Conservation (phyloP, 2,329 filamentous ascomycete species). For the Westerdykella ornata region DNA sequence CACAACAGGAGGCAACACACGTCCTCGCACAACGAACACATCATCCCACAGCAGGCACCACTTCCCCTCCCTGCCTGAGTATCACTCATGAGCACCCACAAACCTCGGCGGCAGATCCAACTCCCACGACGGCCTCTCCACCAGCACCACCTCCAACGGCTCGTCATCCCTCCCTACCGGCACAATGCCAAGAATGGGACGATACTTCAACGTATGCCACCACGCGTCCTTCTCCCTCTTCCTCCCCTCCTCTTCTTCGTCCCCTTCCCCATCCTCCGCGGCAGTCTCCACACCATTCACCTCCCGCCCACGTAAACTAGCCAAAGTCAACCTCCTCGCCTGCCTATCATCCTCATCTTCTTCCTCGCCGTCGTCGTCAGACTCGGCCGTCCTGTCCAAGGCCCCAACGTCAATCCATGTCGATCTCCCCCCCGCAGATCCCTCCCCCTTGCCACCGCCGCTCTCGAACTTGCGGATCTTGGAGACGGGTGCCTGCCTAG, state of each 20-base stretch:
- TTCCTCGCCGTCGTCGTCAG: constrained; percentile 32
- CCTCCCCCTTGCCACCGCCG: constrained; percentile 35
- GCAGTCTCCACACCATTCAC: constrained; percentile 15
- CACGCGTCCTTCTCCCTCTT: constrained; percentile 32
- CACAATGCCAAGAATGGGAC: constrained; percentile 76
- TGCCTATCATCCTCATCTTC: constrained; percentile 22
- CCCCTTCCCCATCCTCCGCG: constrained; percentile 10
- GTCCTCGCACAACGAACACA: neutral
- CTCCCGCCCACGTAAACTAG: constrained; percentile 21
- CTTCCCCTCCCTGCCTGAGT: too few species aligned
- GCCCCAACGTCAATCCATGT: constrained; percentile 26
- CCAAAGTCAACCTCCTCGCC: constrained; percentile 15
- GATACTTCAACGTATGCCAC: constrained; percentile 90
- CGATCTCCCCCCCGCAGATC: constrained; percentile 10
- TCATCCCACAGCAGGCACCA: neutral
- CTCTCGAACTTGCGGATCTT: constrained; percentile 44
- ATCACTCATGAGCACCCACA: constrained; percentile 32
- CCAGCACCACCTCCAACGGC: constrained; percentile 70
- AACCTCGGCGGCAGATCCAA: constrained; percentile 67
- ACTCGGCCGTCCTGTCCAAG: constrained; percentile 14
- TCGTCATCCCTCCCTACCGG: constrained; percentile 45
- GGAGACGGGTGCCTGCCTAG: constrained; percentile 41
- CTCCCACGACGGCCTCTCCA: constrained; percentile 82
- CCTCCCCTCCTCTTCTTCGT: constrained; percentile 11
- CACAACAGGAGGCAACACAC: too few species aligned